Evolutionary conservation across 2,329 filamentous ascomycete genomes (phyloP).

Genomic region (Colletotrichum destructivum): DNA sequence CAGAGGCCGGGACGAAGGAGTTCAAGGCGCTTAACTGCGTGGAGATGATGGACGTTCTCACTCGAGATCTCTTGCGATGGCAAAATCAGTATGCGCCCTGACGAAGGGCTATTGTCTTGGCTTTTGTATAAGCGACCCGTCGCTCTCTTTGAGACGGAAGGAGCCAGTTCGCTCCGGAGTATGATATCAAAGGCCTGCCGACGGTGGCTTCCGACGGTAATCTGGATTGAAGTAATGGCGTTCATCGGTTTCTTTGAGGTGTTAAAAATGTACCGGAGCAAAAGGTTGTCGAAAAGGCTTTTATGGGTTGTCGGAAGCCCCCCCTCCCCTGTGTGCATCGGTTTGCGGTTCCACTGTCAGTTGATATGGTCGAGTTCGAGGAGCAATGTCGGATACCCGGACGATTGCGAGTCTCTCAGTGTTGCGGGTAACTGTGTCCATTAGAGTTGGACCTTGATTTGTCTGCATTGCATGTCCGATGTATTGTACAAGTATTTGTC

Average conservation of each 20-base stretch:
- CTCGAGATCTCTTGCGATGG: constrained; percentile 86
- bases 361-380: constrained; percentile 16
- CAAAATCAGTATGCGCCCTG: constrained; percentile 76
- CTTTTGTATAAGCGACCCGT: constrained; percentile 26
- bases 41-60: constrained; percentile 93
- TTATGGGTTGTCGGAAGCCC: neutral
- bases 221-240: constrained; percentile 25
- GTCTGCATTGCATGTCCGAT: constrained; percentile 7
- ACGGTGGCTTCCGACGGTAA: constrained; percentile 20
- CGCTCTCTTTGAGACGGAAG: constrained; percentile 12
- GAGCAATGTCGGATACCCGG: constrained; percentile 18
- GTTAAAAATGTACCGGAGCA: constrained; percentile 28
- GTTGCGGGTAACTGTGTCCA: neutral
- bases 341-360: constrained; percentile 26
- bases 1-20: constrained; percentile 57
- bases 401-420: constrained; percentile 15
- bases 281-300: constrained; percentile 19
- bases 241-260: constrained; percentile 14
- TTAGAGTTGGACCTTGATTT: constrained; percentile 11
- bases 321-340: constrained; percentile 13
- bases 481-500: constrained; percentile 35
- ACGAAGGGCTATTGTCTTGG: constrained; percentile 65
- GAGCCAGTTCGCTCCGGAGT: constrained; percentile 27
- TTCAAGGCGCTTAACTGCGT: constrained; percentile 84
- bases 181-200: constrained; percentile 35